Evolutionary conservation across 83 land plant species (phyloP).

Genomic region (Thuja plicata): DNA sequence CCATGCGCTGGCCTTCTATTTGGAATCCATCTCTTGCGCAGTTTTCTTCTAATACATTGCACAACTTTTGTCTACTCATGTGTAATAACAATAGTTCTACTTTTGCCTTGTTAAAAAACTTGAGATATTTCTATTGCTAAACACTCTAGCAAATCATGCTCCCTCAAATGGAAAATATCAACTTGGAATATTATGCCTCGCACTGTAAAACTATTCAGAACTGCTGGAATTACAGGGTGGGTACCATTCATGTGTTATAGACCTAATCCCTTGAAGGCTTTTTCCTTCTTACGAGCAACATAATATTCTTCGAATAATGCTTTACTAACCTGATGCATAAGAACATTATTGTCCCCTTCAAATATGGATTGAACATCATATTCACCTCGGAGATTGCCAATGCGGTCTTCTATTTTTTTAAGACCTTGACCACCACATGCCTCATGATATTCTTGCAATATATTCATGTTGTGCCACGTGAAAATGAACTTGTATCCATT

Average conservation of each 20-base stretch:
- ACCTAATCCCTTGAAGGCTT: conserved; percentile 69
- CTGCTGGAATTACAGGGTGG: conserved; percentile 50
- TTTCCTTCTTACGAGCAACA: conserved; percentile 50
- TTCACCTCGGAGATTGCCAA: conserved; percentile 81
- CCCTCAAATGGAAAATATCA: conserved; percentile 74
- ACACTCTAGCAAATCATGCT: conserved; percentile 74
- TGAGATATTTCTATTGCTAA: conserved; percentile 60
- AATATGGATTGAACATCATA: conserved; percentile 94
- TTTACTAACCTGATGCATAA: conserved; percentile 98
- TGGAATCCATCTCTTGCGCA: no score
- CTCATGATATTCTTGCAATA: conserved; percentile 97
- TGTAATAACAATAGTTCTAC: no score
- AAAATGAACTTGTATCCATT: conserved; percentile 93
- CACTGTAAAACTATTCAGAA: conserved; percentile 34
- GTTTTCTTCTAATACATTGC: no score
- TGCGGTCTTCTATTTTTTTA: conserved; percentile 87
- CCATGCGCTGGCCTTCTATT: no score
- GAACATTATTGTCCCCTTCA: conserved; percentile 95
- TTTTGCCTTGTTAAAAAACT: conserved; percentile 50
- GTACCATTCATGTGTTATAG: conserved; percentile 80
- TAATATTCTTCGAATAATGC: conserved; percentile 73
- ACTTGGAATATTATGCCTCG: conserved; percentile 70
- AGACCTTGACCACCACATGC: conserved; percentile 99
- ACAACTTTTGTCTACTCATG: no score
- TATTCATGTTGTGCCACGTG: conserved; percentile 86